Evolutionary conservation across 2,329 filamentous ascomycete genomes (phyloP), one percentile per base, ranked within the genome.

Genomic region (Berkeleyomyces rouxiae): DNA sequence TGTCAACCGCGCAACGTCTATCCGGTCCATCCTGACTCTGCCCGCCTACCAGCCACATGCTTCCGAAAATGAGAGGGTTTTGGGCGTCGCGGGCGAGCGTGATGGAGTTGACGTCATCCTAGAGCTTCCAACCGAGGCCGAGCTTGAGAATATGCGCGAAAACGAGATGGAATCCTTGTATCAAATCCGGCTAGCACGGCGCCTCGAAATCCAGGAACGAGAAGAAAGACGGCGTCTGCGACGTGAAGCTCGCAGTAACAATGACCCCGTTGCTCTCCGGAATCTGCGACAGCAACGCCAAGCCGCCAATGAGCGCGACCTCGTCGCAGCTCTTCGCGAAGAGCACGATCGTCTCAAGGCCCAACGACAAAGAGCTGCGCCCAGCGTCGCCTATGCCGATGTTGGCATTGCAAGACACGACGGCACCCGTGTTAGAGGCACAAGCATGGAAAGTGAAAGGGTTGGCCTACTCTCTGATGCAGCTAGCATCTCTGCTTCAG

Each of bases 111-210:
- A 99, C 69, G 82, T 88, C 3, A 90, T 99, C 0, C 75, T 97
- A 10, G 91, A 96, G 71, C 83, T 88, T 67, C 91, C 91, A 0
- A 89, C 86, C 0, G 80, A 78, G 7, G 88, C 95, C 60, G 87
- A 90, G 61, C 84, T 95, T 67, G 90, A 95, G 71, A 74, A 75
- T 1, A 76, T 90, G 61, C 81, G 93, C 10, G 90, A 97, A 66
- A 83, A 89, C 37, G 89, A 96, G 72, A 97, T 97, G 93, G 88
- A 93, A 66, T 83, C 88, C 0, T 74, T 97, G 47, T 97, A 95
- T 72, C 90, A 95, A 72, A 92, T 97, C 64, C 85, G 93, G 10
- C 71, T 88, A 10, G 84, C 88, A 16, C 82, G 93, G 61, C 82
- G 91, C 60, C 79, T 82, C 63, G 87, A 95, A 71, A 79, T 86